These are phyloP conservation scores for Solanum tarijense DNA, from an alignment of 257 asterid species.

Conservation along the genomic window DNA sequence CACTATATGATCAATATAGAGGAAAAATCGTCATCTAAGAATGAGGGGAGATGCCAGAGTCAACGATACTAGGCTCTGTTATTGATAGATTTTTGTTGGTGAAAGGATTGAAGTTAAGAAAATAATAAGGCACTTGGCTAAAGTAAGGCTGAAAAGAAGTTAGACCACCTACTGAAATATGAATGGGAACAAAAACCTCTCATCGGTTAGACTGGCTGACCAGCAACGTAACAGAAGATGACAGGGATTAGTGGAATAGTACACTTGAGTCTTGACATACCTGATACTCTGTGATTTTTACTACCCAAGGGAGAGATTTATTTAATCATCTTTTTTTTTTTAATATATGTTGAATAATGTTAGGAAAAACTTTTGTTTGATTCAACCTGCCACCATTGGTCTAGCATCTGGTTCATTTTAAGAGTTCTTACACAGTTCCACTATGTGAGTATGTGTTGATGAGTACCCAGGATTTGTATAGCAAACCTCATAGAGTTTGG, in stretches of 20 bases:
- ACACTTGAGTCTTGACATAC: neutral
- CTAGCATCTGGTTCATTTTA: neutral
- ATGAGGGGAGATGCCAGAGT: neutral
- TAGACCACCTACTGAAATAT: neutral
- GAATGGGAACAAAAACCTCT: neutral
- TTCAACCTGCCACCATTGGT: neutral
- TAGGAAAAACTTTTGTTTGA: neutral
- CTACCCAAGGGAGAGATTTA: neutral
- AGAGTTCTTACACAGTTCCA: neutral
- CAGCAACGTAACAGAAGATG: neutral
- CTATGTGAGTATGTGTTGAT: neutral
- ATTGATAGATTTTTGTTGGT: neutral
- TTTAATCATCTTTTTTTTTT: neutral
- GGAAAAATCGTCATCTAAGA: neutral
- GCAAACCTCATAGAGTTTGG: neutral
- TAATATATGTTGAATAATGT: neutral
- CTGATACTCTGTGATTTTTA: neutral
- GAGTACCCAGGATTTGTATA: neutral
- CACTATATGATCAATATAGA: neutral
- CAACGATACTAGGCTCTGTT: neutral
- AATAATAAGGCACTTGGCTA: neutral
- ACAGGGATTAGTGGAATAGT: neutral
- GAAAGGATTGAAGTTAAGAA: neutral
- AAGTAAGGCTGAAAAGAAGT: neutral
- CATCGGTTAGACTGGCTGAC: neutral